Base-by-base conservation (phyloP, 2,329 filamentous ascomycete species). In the Arthrobotrys conoides region DNA sequence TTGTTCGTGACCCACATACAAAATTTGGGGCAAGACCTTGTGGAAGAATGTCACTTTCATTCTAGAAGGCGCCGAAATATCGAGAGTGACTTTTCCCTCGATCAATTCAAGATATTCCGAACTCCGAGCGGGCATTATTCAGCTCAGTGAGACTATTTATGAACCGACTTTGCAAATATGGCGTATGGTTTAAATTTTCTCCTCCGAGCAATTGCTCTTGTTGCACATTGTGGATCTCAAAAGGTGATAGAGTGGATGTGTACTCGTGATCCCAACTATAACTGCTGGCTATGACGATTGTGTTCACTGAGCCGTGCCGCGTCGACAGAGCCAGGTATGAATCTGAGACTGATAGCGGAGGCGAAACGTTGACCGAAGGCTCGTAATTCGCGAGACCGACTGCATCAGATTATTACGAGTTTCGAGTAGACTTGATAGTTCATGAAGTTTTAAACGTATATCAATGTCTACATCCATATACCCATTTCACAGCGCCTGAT, bases 21-120 rank as follows among this genome's bases (percentile, higher is more conserved):
- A n/a, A n/a, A 24, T 30, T 38, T 38, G 55, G 44, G 22, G 24
- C 38, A 63, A 49, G 67, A 61, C 59, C 48, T 24, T 27, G 38
- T 57, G 55, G 68, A 71, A 71, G 51, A 53, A 63, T 57, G 24
- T 38, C 41, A 53, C 24, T 63, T 55, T 63, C 22, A 64, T 71
- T 71, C 68, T 63, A 64, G 68, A 71, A 71, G 27, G 12, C 44
- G 8, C 38, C 16, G 20, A 36, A 10, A 30, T 57, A 24, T 27
- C 18, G 36, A 22, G 57, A 61, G 57, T 18, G 57, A 61, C 57
- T 61, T 61, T 61, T 61, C 24, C 3, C 3, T 27, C 9, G 3
- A 8, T 44, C 57, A 44, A 44, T 61, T 20, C 20, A 16, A 30
- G 16, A 59, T 27, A 22, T 59, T 41, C 57, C 33, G 33, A 24